Evolutionary conservation across 257 asterid species (phyloP).

Genomic region (Solanum verrucosum): DNA sequence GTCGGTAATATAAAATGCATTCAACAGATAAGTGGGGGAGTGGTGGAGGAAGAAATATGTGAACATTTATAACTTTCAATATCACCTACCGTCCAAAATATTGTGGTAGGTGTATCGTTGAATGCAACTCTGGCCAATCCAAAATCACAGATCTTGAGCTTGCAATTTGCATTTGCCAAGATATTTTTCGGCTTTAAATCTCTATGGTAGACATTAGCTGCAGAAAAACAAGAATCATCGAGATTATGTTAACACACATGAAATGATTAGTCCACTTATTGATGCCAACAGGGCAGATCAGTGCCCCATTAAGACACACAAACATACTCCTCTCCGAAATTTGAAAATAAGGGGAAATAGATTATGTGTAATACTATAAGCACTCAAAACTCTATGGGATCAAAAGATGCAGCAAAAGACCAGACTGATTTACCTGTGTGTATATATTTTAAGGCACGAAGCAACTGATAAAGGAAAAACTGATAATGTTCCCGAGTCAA

Average conservation of each 20-base stretch:
- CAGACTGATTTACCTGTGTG: conserved; percentile 53
- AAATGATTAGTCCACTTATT: conserved; percentile 3
- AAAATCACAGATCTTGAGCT: conserved; percentile 90
- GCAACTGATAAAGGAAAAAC: conserved; percentile 83
- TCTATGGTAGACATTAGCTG: conserved; percentile 95
- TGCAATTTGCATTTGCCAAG: conserved; percentile 92
- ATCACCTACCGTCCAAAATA: conserved; percentile 85
- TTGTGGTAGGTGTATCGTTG: conserved; percentile 78
- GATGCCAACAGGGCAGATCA: not conserved
- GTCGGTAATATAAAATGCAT: not conserved
- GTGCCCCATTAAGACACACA: not conserved
- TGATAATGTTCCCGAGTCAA: conserved; percentile 84
- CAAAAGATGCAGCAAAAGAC: not conserved
- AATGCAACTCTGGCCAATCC: conserved; percentile 97
- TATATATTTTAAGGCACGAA: conserved; percentile 80
- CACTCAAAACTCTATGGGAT: not conserved
- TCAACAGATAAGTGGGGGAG: not conserved
- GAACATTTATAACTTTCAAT: not conserved
- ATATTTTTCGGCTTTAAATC: conserved; percentile 86
- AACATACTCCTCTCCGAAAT: not conserved
- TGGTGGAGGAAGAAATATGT: not conserved
- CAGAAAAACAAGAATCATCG: conserved; percentile 12
- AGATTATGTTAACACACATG: conserved; percentile 6
- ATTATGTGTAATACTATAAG: not conserved
- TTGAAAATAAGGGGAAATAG: not conserved